Base-by-base conservation (phyloP, 768 basidiomycete species). In the Collybia mongolica region DNA sequence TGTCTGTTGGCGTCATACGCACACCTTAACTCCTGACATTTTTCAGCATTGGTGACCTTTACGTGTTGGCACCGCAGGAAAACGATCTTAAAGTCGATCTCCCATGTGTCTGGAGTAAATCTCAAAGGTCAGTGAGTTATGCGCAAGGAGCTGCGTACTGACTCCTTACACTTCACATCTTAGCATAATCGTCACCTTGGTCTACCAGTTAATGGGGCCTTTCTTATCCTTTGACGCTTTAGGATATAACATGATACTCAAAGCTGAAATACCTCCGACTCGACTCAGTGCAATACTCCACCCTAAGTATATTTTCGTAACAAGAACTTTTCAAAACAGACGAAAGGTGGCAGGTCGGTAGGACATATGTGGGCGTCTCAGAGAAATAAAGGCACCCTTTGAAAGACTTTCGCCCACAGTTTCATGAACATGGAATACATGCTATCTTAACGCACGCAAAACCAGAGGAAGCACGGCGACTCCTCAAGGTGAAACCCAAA, bases 21-120 rank as follows among this genome's bases (percentile, higher is more conserved):
- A 70, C 69, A 1, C 67, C 71, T 3, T 68, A 70, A 52, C 49
- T 72, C 15, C 53, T 72, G n/a, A 67, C 68, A 37, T 54, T 69
- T 12, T 70, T 63, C n/a, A 66, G 67, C 4, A 60, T 69, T 18
- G 67, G 65, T n/a, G 58, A 62, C 49, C 41, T 46, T 22, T 40
- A 54, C 12, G 38, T 64, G 6, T 39, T 69, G 26, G 19, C 28
- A 2, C 47, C 58, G 11, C 50, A 60, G 14, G 64, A 58, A 5
- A 65, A 71, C 38, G 49, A 60, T 7, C 57, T 61, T 20, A 57
- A 62, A 41, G 32, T 72, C n/a, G 60, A 71, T 39, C 61, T 67
- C 23, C 69, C 65, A 29, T 63, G 66, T 11, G 71, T 69, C 3
- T n/a, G 64, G 64, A 7, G 54, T 51, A 17, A 68, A 72, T 52